Conservation (phyloP, 495 filamentous ascomycete genomes). For the Pyrenula massariospora region DNA sequence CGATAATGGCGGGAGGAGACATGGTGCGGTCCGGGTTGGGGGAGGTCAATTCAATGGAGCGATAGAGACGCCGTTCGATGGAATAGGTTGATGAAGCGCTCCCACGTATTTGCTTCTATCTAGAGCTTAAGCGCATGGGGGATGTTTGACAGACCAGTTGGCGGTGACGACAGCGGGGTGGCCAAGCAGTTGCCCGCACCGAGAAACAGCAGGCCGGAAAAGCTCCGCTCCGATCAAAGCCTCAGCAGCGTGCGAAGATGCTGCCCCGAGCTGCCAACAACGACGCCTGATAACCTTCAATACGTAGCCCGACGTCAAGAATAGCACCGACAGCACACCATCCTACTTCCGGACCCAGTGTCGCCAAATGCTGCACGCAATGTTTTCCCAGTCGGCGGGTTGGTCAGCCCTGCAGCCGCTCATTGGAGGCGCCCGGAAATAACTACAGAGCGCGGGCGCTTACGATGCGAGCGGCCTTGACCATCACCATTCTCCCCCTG, state of each 20-base stretch:
- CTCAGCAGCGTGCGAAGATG: too few relatives aligned
- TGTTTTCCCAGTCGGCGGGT: not conserved
- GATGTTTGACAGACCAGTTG: not conserved
- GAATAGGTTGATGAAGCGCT: too few relatives aligned
- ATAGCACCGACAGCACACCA: not conserved
- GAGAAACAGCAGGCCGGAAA: too few relatives aligned
- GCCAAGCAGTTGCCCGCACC: not conserved
- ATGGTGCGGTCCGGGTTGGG: conserved; percentile 29
- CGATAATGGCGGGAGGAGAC: conserved; percentile 86
- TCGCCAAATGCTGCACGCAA: not conserved
- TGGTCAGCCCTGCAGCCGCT: not conserved
- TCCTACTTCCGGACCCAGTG: not conserved
- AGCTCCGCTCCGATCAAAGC: not conserved
- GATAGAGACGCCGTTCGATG: too few relatives aligned
- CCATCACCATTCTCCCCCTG: not conserved
- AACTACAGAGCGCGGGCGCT: not conserved
- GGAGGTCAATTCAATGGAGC: conserved; percentile 1
- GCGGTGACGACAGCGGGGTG: not conserved
- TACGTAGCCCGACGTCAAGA: not conserved
- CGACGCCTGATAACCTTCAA: too few relatives aligned
- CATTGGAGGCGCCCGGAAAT: not conserved
- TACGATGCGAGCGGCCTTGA: not conserved
- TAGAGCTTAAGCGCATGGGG: too few relatives aligned
- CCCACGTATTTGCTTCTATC: too few relatives aligned
- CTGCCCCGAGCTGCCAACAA: too few relatives aligned